phyloP scores from a whole-genome alignment of 257 asterid species.

The Rubia yunnanensis region DNA sequence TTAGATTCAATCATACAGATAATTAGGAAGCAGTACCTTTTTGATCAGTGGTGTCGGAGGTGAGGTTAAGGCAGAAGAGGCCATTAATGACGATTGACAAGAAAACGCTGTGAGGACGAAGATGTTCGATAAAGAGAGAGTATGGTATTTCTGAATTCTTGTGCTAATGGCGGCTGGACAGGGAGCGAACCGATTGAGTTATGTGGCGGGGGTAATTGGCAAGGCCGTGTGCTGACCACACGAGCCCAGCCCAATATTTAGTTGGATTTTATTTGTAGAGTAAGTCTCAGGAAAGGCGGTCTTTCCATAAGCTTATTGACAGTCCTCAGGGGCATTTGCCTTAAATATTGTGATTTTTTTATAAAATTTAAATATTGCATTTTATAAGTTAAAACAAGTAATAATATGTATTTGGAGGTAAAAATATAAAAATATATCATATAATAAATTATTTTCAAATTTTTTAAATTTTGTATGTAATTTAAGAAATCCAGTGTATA shows the following conservation, averaged over 20 bases:
- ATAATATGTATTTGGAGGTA: no score
- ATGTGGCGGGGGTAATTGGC: not conserved
- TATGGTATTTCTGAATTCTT: not conserved
- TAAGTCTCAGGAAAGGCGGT: no score
- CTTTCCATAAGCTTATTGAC: no score
- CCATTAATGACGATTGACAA: slow-evolving; percentile 24
- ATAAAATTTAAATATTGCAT: no score
- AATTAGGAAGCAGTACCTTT: slow-evolving; percentile 27
- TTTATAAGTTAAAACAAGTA: no score
- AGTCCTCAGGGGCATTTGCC: no score
- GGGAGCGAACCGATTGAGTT: not conserved
- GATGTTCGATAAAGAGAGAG: not conserved
- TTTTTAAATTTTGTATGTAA: no score
- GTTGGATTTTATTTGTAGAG: not conserved
- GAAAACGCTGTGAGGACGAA: not conserved
- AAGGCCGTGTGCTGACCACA: not conserved
- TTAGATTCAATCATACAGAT: not conserved
- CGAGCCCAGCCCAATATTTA: not conserved
- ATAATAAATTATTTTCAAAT: no score
- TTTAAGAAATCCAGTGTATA: no score
- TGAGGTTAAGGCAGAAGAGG: slow-evolving; percentile 47
- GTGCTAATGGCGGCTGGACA: not conserved
- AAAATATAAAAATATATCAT: no score
- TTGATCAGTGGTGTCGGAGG: slow-evolving; percentile 32
- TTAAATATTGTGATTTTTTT: no score